phyloP scores from a whole-genome alignment of 1,284 basidiomycete genomes.

The Neonothopanus nambi region DNA sequence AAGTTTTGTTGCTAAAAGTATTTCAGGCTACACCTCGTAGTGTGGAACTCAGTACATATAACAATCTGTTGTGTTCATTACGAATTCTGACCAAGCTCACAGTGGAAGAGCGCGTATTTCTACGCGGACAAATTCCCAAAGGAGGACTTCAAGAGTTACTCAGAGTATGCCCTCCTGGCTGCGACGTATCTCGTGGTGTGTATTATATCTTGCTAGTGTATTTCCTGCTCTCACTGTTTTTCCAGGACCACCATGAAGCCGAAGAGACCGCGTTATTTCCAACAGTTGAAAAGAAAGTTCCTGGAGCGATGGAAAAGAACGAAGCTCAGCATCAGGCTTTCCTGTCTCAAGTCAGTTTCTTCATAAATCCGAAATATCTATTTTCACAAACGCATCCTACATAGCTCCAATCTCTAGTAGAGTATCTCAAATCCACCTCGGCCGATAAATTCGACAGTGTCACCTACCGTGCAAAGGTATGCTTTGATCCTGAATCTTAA shows the following conservation, averaged over 20 bases:
- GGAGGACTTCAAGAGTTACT: conserved; percentile 19
- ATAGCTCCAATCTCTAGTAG: conserved; percentile 17
- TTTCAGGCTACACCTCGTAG: conserved; percentile 19
- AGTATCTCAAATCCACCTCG: conserved; percentile 16
- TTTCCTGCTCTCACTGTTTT: neutral
- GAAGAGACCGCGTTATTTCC: conserved; percentile 20
- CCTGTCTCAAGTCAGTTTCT: conserved; percentile 13
- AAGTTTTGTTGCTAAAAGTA: neutral
- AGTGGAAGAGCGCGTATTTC: conserved; percentile 23
- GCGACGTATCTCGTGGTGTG: conserved; percentile 17
- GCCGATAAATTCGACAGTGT: conserved; percentile 13
- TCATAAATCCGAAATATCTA: neutral
- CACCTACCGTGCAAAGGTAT: conserved; percentile 15
- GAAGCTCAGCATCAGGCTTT: conserved; percentile 21
- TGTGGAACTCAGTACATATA: conserved; percentile 20
- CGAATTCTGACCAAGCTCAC: neutral
- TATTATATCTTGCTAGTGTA: neutral
- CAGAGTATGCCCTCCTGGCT: conserved; percentile 17
- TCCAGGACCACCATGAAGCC: conserved; percentile 20
- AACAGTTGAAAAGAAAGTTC: conserved; percentile 16
- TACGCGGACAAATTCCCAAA: conserved; percentile 20
- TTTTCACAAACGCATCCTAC: neutral
- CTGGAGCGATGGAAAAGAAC: conserved; percentile 20
- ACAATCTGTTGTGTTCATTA: neutral
- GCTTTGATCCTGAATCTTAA: neutral